Evolutionary conservation across 192 early-diverging fungal species (phyloP).

Genomic region (Backusella australiensis): DNA sequence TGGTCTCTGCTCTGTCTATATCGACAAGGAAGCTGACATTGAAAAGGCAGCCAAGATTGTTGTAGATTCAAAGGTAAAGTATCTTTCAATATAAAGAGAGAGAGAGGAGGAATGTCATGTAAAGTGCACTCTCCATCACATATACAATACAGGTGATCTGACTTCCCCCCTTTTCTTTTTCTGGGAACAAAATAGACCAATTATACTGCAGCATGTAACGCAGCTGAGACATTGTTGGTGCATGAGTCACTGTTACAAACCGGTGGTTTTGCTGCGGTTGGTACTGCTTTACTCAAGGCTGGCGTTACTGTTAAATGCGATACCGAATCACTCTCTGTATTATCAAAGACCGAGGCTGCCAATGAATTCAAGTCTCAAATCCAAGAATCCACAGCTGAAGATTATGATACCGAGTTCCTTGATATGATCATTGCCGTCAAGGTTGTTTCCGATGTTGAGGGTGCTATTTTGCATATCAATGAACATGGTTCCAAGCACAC

Average conservation of each 20-base stretch:
- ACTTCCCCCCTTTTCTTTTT: neutral
- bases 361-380: conserved; percentile 22
- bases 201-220: conserved; percentile 96
- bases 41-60: conserved; percentile 74
- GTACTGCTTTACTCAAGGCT: conserved; percentile 53
- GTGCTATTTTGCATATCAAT: conserved; percentile 93
- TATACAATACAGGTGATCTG: neutral
- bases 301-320: conserved; percentile 67
- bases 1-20: conserved; percentile 90
- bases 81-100: neutral
- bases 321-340: conserved; percentile 40
- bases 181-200: conserved; percentile 49
- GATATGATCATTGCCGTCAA: conserved; percentile 82
- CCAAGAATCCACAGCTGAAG: conserved; percentile 44
- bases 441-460: conserved; percentile 68
- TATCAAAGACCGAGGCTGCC: conserved; percentile 20
- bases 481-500: conserved; percentile 94
- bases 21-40: conserved; percentile 83
- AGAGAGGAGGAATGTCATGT: neutral
- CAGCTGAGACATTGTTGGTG: conserved; percentile 91
- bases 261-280: conserved; percentile 52
- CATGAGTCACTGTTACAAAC: conserved; percentile 50
- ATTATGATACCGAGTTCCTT: conserved; percentile 92
- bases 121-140: neutral
- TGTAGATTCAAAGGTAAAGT: conserved; percentile 83